Percentiles rank a stretch among this genome's conserved stretches.
These are phyloP conservation scores for Colletotrichum eleusines DNA, from an alignment of 2,329 filamentous ascomycete genomes.

Conservation along the genomic window DNA sequence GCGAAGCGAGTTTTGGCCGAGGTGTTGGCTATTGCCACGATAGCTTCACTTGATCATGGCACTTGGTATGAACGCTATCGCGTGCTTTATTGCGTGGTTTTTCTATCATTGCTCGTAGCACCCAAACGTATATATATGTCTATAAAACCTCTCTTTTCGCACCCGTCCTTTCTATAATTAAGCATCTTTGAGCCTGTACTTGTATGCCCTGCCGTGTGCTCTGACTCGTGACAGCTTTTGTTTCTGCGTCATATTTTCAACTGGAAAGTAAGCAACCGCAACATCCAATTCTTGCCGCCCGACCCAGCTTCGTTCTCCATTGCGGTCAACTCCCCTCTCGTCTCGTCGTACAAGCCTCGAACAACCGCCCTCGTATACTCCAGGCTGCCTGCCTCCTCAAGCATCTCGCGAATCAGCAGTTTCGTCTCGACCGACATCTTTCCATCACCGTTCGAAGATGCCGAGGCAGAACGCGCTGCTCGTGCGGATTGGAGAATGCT, in stretches of 20 bases:
- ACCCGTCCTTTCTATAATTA: too few relatives aligned
- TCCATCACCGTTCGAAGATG: neutral
- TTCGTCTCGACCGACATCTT: neutral
- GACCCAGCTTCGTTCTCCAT: constrained; percentile 13
- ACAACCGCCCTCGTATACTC: neutral
- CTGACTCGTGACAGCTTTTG: too few relatives aligned
- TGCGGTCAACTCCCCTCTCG: constrained; percentile 6
- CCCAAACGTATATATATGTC: too few relatives aligned
- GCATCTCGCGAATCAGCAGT: neutral
- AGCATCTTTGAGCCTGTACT: too few relatives aligned
- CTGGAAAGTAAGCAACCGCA: constrained; percentile 19
- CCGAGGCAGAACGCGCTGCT: neutral
- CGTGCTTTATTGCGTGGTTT: too few relatives aligned
- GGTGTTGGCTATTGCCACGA: too few relatives aligned
- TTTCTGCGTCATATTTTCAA: constrained; percentile 20
- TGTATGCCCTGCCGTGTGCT: too few relatives aligned
- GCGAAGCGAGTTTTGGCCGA: too few relatives aligned
- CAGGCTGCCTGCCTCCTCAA: neutral
- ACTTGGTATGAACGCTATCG: too few relatives aligned
- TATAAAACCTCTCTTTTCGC: too few relatives aligned
- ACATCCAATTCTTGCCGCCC: constrained; percentile 22
- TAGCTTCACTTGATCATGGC: too few relatives aligned
- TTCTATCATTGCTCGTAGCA: too few relatives aligned
- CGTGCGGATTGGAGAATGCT: constrained; percentile 16
- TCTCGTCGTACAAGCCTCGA: neutral